Evolutionary conservation across 1,139 yeast species (phyloP).

Genomic region (Yamadazyma membranifaciens): DNA sequence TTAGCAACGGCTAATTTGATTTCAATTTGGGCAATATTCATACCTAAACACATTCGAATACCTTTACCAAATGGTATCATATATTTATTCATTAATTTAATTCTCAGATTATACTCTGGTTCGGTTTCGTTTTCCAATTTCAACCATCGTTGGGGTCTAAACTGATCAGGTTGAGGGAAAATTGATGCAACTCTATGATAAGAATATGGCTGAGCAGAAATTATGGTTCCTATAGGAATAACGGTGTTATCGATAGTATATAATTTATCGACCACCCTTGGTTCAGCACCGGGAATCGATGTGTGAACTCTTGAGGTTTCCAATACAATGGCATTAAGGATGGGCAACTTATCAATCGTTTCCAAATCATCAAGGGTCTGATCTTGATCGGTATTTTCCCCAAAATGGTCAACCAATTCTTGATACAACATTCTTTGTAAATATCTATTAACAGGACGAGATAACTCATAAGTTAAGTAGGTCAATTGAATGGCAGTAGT

Average conservation of each 20-base stretch:
- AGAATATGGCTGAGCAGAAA: slow-evolving; percentile 67
- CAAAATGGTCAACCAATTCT: slow-evolving; percentile 41
- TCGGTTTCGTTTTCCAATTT: slow-evolving; percentile 30
- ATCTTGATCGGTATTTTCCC: slow-evolving; percentile 24
- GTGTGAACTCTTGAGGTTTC: slow-evolving; percentile 64
- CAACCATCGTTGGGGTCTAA: slow-evolving; percentile 66
- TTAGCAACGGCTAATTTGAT: slow-evolving; percentile 59
- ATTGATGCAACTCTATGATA: slow-evolving; percentile 52
- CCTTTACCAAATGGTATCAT: slow-evolving; percentile 76
- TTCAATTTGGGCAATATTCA: slow-evolving; percentile 66
- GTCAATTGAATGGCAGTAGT: slow-evolving; percentile 71
- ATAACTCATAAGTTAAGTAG: slow-evolving; percentile 58
- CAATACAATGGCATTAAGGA: slow-evolving; percentile 54
- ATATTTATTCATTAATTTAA: slow-evolving; percentile 47
- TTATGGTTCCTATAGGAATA: slow-evolving; percentile 55
- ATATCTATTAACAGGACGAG: slow-evolving; percentile 44
- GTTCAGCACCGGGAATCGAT: slow-evolving; percentile 76
- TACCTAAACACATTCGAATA: slow-evolving; percentile 72
- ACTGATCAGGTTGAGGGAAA: slow-evolving; percentile 51
- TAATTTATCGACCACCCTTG: slow-evolving; percentile 46
- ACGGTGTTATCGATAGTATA: slow-evolving; percentile 19
- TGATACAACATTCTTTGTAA: slow-evolving; percentile 42
- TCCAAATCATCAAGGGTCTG: slow-evolving; percentile 32
- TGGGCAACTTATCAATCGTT: slow-evolving; percentile 49
- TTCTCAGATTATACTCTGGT: slow-evolving; percentile 32